Percentiles rank a stretch among this genome's conserved stretches.
Conservation (phyloP, 331 rosid species). For the Spiraea crenata region DNA sequence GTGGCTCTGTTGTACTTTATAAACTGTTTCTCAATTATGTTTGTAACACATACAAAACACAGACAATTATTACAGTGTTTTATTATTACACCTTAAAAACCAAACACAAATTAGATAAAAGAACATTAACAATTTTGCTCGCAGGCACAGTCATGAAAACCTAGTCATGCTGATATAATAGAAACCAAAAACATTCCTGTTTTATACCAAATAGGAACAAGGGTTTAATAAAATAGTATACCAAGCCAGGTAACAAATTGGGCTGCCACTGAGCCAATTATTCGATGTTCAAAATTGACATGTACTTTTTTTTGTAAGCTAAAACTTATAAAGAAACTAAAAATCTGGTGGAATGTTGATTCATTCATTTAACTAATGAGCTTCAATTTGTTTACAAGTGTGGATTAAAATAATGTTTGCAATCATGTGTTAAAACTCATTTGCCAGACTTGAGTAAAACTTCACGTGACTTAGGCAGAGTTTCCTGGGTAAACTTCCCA, state of each 20-base stretch:
- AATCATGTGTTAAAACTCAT: not conserved
- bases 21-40: not conserved
- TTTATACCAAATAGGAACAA: not conserved
- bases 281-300: not conserved
- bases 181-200: not conserved
- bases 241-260: not conserved
- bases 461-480: not conserved
- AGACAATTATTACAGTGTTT: not conserved
- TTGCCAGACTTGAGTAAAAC: not conserved
- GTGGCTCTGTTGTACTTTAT: not conserved
- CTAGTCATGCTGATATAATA: not conserved
- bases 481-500: not conserved
- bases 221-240: not conserved
- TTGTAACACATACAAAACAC: not conserved
- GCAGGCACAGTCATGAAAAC: not conserved
- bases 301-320: no score
- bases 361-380: not conserved
- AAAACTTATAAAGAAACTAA: no score
- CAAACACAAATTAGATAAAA: not conserved
- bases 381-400: not conserved
- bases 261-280: not conserved
- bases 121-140: not conserved
- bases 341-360: no score
- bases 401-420: not conserved
- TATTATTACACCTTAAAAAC: not conserved